Evolutionary conservation across 139 green algal genomes (phyloP).

Genomic region (Desmodesmus armatus): DNA sequence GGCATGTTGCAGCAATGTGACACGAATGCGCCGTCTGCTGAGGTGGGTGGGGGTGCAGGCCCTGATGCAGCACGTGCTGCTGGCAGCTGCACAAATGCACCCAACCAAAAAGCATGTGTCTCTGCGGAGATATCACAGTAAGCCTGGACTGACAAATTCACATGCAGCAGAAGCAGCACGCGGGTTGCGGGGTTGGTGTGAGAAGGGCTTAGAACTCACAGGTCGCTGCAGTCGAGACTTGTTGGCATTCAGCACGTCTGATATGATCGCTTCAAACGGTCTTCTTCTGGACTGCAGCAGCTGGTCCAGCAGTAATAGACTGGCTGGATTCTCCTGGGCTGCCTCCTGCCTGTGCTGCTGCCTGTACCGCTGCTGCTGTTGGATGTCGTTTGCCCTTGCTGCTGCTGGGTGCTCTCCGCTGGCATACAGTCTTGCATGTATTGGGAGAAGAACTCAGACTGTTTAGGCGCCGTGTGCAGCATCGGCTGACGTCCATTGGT

Average conservation of each 20-base stretch:
- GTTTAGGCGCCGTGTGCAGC: too few relatives aligned
- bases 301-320: too few relatives aligned
- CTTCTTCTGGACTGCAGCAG: too few relatives aligned
- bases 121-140: background rate
- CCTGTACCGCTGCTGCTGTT: background rate
- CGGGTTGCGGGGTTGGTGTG: background rate
- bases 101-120: background rate
- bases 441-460: background rate
- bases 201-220: background rate
- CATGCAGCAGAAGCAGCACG: background rate
- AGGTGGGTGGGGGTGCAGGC: background rate
- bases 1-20: background rate
- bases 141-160: background rate
- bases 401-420: background rate
- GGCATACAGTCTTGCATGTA: background rate
- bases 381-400: background rate
- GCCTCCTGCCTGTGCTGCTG: conserved; percentile 17
- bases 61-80: background rate
- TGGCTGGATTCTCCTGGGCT: too few relatives aligned
- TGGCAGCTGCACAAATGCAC: background rate
- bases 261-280: conserved; percentile 12
- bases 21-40: background rate
- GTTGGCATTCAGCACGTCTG: conserved; percentile 36
- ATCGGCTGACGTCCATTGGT: too few relatives aligned
- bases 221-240: conserved; percentile 19